Evolutionary conservation across 192 early-diverging fungal species (phyloP).

Genomic region (Martensiomyces pterosporus): DNA sequence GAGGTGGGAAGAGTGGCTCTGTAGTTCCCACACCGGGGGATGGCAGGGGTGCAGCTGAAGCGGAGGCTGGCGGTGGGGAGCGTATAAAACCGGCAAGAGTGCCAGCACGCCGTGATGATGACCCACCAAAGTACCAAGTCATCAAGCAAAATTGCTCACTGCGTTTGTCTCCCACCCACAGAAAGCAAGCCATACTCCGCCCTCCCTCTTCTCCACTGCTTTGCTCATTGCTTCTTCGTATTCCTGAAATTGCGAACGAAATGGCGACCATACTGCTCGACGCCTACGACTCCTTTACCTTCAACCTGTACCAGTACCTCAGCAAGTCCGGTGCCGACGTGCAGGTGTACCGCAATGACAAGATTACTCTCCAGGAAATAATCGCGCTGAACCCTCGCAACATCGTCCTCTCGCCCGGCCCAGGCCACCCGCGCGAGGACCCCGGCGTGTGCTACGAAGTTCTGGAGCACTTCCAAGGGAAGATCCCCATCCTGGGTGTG

Average conservation of each 20-base stretch:
- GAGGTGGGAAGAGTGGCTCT: no score
- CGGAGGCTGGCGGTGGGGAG: no score
- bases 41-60: no score
- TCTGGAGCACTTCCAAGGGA: constrained; percentile 84
- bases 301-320: constrained; percentile 97
- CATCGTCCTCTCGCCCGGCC: constrained; percentile 95
- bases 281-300: constrained; percentile 99
- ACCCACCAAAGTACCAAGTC: no score
- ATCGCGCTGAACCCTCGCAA: constrained; percentile 81
- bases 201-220: neutral
- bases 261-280: constrained; percentile 78
- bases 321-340: constrained; percentile 89
- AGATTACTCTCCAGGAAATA: constrained; percentile 83
- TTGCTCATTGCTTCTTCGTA: neutral
- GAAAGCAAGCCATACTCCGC: no score
- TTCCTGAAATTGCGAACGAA: constrained; percentile 5
- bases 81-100: no score
- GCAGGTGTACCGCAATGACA: constrained; percentile 88
- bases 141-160: no score
- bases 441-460: constrained; percentile 89
- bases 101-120: no score
- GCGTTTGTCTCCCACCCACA: neutral
- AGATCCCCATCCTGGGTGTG: constrained; percentile 93
- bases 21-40: no score
- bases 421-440: constrained; percentile 86